A percentile compares a stretch with the other conserved stretches of the same genome.
phyloP scores from a whole-genome alignment of 352 stramenopile genomes.

The Phytophthora palmivora region DNA sequence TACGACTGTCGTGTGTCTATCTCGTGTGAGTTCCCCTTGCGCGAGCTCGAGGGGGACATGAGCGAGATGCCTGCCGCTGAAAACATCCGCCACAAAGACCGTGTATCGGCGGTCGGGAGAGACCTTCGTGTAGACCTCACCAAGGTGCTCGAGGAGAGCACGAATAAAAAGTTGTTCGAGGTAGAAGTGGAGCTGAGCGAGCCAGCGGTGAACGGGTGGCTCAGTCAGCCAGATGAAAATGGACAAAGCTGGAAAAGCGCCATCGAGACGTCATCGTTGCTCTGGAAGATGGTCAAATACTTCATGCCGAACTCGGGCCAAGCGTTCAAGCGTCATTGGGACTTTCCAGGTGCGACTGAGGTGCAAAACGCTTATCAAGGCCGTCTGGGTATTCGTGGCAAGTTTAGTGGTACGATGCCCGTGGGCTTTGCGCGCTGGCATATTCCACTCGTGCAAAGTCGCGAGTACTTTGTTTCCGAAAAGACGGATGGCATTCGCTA shows the following conservation, averaged over 20 bases:
- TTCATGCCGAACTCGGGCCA: slow-evolving; percentile 86
- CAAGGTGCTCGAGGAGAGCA: slow-evolving; percentile 82
- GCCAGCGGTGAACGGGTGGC: slow-evolving; percentile 75
- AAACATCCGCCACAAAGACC: slow-evolving; percentile 77
- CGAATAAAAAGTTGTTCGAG: slow-evolving; percentile 74
- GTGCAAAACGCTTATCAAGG: slow-evolving; percentile 84
- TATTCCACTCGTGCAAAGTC: slow-evolving; percentile 81
- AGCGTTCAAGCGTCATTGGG: slow-evolving; percentile 82
- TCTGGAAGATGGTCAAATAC: slow-evolving; percentile 88
- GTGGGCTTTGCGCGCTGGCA: slow-evolving; percentile 92
- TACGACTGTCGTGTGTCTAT: slow-evolving; percentile 89
- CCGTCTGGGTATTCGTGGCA: slow-evolving; percentile 70
- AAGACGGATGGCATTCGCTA: slow-evolving; percentile 94
- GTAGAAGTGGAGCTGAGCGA: slow-evolving; percentile 83
- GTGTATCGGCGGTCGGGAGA: slow-evolving; percentile 73
- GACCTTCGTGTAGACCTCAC: slow-evolving; percentile 88
- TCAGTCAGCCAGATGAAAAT: slow-evolving; percentile 77
- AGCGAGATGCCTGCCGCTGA: slow-evolving; percentile 75
- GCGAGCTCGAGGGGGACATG: slow-evolving; percentile 62
- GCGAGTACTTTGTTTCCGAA: slow-evolving; percentile 91
- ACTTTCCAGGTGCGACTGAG: slow-evolving; percentile 72
- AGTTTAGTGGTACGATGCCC: slow-evolving; percentile 92
- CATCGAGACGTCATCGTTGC: slow-evolving; percentile 61
- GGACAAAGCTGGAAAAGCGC: slow-evolving; percentile 77
- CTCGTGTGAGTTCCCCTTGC: slow-evolving; percentile 79